phyloP scores from a whole-genome alignment of 2,329 filamentous ascomycete species.

The Orbilia quercus region DNA sequence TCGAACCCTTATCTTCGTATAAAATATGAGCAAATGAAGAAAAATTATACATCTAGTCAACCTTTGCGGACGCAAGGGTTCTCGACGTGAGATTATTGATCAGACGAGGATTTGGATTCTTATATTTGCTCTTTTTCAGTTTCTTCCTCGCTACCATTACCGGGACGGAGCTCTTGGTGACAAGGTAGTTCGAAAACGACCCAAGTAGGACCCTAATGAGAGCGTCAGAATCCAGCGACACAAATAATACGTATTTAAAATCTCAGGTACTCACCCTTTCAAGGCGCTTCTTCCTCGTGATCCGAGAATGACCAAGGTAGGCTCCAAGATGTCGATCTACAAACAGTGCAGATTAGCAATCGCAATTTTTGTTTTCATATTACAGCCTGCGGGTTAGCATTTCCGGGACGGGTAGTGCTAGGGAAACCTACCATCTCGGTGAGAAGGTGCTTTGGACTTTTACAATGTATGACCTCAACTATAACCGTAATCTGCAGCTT shows the following conservation, averaged over 20 bases:
- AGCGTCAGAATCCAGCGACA: constrained; percentile 2
- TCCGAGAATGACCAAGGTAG: constrained; percentile 91
- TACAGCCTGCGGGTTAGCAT: background rate
- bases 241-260: background rate
- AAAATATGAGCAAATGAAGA: too few species aligned
- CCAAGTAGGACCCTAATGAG: constrained; percentile 82
- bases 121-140: constrained; percentile 86
- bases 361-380: background rate
- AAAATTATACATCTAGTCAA: constrained; percentile 24
- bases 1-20: too few species aligned
- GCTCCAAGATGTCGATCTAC: constrained; percentile 84
- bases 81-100: constrained; percentile 76
- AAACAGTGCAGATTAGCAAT: too few species aligned
- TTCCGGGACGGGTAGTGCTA: background rate
- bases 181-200: constrained; percentile 96
- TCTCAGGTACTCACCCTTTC: constrained; percentile 77
- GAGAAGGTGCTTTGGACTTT: constrained; percentile 94
- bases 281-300: constrained; percentile 90
- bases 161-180: constrained; percentile 94
- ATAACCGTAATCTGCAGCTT: constrained; percentile 91
- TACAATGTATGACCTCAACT: constrained; percentile 97
- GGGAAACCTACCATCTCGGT: constrained; percentile 75
- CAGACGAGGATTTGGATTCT: constrained; percentile 75
- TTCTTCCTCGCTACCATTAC: constrained; percentile 98
- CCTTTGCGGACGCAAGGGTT: constrained; percentile 47